Evolutionary conservation across 441 rosid species (phyloP).

Genomic region (Croton setiger): DNA sequence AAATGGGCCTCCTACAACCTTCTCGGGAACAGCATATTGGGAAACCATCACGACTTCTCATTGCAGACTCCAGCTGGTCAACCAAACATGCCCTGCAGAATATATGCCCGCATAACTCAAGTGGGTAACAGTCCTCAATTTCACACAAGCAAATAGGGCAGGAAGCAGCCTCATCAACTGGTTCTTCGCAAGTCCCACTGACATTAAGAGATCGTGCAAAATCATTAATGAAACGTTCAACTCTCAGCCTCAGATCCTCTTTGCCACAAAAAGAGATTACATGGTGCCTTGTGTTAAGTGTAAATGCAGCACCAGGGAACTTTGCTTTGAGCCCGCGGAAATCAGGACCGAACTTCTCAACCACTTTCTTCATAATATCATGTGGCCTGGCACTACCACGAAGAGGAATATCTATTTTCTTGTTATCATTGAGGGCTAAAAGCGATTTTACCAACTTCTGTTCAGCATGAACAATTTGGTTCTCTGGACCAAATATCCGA

Average conservation of each 20-base stretch:
- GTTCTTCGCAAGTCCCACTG: background rate
- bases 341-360: slow-evolving; percentile 25
- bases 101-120: slow-evolving; percentile 24
- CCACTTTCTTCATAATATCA: slow-evolving; percentile 24
- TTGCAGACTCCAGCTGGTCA: slow-evolving; percentile 78
- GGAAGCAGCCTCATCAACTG: slow-evolving; percentile 2
- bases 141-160: slow-evolving; percentile 36
- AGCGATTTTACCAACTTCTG: slow-evolving; percentile 22
- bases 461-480: slow-evolving; percentile 18
- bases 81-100: slow-evolving; percentile 49
- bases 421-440: slow-evolving; percentile 13
- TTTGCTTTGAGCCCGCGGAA: slow-evolving; percentile 19
- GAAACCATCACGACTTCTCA: slow-evolving; percentile 60
- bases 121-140: slow-evolving; percentile 31
- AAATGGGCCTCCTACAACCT: slow-evolving; percentile 49
- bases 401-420: slow-evolving; percentile 21
- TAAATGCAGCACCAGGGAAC: slow-evolving; percentile 21
- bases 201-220: slow-evolving; percentile 10
- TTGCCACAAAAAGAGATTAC: slow-evolving; percentile 22
- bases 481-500: slow-evolving; percentile 22
- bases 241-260: slow-evolving; percentile 17
- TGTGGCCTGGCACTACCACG: slow-evolving; percentile 17
- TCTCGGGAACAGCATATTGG: slow-evolving; percentile 55
- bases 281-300: slow-evolving; percentile 22
- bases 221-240: slow-evolving; percentile 23